phyloP scores from a whole-genome alignment of 768 basidiomycete species.

The Coprinellus micaceus region DNA sequence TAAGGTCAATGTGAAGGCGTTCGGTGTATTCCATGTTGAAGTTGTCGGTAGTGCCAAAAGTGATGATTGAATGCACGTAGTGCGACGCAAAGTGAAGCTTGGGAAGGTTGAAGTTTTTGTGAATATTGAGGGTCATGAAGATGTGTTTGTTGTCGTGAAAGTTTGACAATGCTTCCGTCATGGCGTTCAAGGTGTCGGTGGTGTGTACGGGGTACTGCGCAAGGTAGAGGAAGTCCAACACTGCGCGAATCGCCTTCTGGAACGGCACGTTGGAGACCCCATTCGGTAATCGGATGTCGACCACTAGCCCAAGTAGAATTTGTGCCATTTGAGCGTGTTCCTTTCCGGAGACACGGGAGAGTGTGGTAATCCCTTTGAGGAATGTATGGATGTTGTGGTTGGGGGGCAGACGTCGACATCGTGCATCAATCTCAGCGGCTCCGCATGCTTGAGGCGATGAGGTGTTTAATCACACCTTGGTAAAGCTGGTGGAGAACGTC shows the following conservation, averaged over 20 bases:
- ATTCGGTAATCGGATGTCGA: slow-evolving; percentile 18
- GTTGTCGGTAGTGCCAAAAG: slow-evolving; percentile 34
- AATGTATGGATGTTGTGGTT: slow-evolving; percentile 33
- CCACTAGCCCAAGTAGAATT: slow-evolving; percentile 28
- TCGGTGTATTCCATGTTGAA: slow-evolving; percentile 39
- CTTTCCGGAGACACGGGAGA: slow-evolving; percentile 30
- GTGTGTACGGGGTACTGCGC: slow-evolving; percentile 33
- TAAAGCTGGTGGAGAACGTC: slow-evolving; percentile 48
- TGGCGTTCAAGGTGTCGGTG: slow-evolving; percentile 19
- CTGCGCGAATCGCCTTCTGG: slow-evolving; percentile 22
- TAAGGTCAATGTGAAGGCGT: slow-evolving; percentile 37
- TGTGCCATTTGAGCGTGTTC: slow-evolving; percentile 32
- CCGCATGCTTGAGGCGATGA: slow-evolving; percentile 23
- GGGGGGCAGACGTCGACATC: slow-evolving; percentile 27
- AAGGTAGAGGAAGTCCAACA: slow-evolving; percentile 38
- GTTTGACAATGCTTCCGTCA: slow-evolving; percentile 22
- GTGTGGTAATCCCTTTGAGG: slow-evolving; percentile 29
- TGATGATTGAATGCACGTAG: slow-evolving; percentile 27
- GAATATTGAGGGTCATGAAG: slow-evolving; percentile 32
- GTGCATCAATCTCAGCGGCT: slow-evolving; percentile 32
- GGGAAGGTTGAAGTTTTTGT: slow-evolving; percentile 37
- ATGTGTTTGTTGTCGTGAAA: slow-evolving; percentile 38
- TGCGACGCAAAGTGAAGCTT: slow-evolving; percentile 39
- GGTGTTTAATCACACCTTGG: slow-evolving; percentile 45
- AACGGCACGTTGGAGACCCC: slow-evolving; percentile 13